Base-by-base conservation (phyloP, 1,284 basidiomycete genomes). In the Malassezia obtusa region DNA sequence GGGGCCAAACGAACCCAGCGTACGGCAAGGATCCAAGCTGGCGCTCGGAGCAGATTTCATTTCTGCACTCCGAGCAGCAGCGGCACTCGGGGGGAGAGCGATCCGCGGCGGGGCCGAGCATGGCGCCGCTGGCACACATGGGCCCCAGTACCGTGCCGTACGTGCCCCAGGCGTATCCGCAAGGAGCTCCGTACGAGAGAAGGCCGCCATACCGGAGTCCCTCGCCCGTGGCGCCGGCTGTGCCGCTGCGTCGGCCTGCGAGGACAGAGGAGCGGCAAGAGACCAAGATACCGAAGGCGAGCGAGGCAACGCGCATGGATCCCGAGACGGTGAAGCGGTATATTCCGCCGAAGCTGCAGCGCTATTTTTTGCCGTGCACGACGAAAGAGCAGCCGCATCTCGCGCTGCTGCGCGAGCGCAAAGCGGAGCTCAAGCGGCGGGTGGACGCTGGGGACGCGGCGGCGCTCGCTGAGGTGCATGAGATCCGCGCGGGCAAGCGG, bases 391-490 rank as follows among this genome's bases (percentile, higher is more conserved):
- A 56, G 44, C 53, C 53, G 10, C 53, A 56, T 37, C 30, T 56
- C 33, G 53, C 50, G n/a, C 25, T 33, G n/a, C 19, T 56, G n/a
- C 53, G 53, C 21, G 48, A 32, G 21, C 47, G 52, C 12, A 55
- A 46, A 26, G 11, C 24, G 30, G 38, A 44, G 26, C 24, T 49
- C 26, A 30, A 54, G 15, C 39, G 30, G 5, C 40, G 39, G 6
- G 40, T 28, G 9, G 25, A 48, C 10, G 11, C 15, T 3, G 40
- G 46, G 6, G 33, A 49, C 17, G 28, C 52, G 11, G 52, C 43
- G 15, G 52, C 41, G 5, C 32, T 36, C 10, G 17, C 45, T 6
- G n/a, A 49, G 36, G 22, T 54, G 4, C 22, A 22, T 15, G 31
- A 44, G 22, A 38, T 37, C 11, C 30, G 38, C 19, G 41, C 33